Conservation (phyloP, 768 basidiomycete genomes). For the Calocera cornea region DNA sequence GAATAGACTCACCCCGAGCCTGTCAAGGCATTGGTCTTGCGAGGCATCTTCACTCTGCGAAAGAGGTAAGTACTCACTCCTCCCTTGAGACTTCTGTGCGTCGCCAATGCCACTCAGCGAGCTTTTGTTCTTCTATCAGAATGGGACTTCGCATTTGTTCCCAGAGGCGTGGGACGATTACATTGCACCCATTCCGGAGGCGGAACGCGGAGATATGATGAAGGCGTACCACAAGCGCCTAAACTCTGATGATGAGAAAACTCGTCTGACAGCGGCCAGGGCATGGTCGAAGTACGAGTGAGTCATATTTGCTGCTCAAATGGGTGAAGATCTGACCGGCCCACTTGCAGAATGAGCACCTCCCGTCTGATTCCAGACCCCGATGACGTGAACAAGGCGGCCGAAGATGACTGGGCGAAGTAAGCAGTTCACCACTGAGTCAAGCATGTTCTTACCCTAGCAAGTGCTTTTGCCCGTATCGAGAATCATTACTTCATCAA, state of each 20-base stretch:
- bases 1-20: constrained; percentile 61
- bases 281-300: constrained; percentile 90
- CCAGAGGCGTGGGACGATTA: constrained; percentile 88
- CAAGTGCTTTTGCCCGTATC: constrained; percentile 71
- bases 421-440: constrained; percentile 24
- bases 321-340: neutral
- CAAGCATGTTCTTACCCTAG: constrained; percentile 5
- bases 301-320: constrained; percentile 22
- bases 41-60: constrained; percentile 76
- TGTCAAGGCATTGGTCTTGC: constrained; percentile 63
- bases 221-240: constrained; percentile 72
- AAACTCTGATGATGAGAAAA: constrained; percentile 54
- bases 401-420: constrained; percentile 64
- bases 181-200: constrained; percentile 62
- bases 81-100: too few species aligned
- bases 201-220: constrained; percentile 66
- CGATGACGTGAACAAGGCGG: constrained; percentile 50
- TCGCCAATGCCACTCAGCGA: constrained; percentile 33
- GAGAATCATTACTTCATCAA: constrained; percentile 89
- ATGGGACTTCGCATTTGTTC: constrained; percentile 67
- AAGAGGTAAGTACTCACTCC: constrained; percentile 38
- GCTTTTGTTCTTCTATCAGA: constrained; percentile 85
- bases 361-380: constrained; percentile 60
- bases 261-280: constrained; percentile 53
- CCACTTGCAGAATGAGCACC: constrained; percentile 56